Base-by-base conservation (phyloP, 177 flowering plant genomes). In the Tripterygium wilfordii region DNA sequence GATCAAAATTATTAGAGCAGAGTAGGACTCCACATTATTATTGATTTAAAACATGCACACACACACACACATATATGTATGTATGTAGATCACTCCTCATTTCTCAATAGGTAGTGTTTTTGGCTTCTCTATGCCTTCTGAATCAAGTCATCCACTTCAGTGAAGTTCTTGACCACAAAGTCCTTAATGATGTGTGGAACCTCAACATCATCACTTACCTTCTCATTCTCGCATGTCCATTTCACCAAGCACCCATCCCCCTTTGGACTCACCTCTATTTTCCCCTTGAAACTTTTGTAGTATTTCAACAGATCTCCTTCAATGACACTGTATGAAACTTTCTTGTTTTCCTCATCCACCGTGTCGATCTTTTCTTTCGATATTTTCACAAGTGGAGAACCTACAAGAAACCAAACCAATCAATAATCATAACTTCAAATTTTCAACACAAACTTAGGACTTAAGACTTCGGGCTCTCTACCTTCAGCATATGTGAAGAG, bases 181-280 rank as follows among this genome's bases (percentile, higher is more conserved):
- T 83, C 95, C 56, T 65, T 62, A 27, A 83, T 49, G 35, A 68
- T 18, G 12, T 61, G 36, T 13, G 96, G 88, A 20, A 72, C 75
- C 15, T 81, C 78, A 36, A 73, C 65, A 33, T 81, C 87, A 0
- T 61, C 75, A 23, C 62, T 72, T 7, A 79, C 73, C 71, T 83
- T 88, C 44, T 80, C 85, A 49, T 43, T 83, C 32, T 79, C 87
- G 45, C 75, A 58, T 0, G 36, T 18, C 91, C 91, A 88, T 43
- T 72, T 83, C 65, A 67, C 80, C 46, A 54, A 24, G 58, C 80
- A 63, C 31, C 83, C 86, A 0, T 67, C 79, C 10, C 69, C 88
- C 64, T 75, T 76, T 13, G 80, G 67, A 26, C 8, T 27, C 5
- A 85, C 76, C 8, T 17, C 30, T 7, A 85, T 26, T 16, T 10